Evolutionary conservation across 148 eudicot genomes (phyloP).

Genomic region (Cornus suecica): DNA sequence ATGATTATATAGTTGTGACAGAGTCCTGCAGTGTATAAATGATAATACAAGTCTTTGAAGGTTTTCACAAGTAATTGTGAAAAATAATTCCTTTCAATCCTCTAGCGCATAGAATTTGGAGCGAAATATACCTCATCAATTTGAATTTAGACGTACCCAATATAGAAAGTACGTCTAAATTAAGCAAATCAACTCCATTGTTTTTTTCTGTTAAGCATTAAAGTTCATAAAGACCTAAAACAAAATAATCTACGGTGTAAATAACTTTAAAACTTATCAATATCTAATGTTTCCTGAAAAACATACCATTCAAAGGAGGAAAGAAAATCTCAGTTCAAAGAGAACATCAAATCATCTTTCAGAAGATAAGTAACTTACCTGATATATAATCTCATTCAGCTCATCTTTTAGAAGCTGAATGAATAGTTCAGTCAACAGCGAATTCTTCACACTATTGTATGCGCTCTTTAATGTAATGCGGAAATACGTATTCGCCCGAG

Average conservation of each 20-base stretch:
- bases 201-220: background rate
- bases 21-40: too few relatives aligned
- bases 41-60: too few relatives aligned
- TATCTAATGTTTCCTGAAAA: background rate
- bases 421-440: slow-evolving; percentile 83
- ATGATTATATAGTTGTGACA: too few relatives aligned
- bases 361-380: slow-evolving; percentile 44
- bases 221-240: background rate
- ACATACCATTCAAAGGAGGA: background rate
- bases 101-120: too few relatives aligned
- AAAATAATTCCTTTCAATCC: too few relatives aligned
- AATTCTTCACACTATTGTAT: slow-evolving; percentile 52
- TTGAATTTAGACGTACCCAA: background rate
- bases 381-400: slow-evolving; percentile 87
- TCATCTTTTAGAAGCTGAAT: slow-evolving; percentile 84
- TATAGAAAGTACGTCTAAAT: background rate
- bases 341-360: background rate
- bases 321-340: background rate
- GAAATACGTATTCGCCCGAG: slow-evolving; percentile 96
- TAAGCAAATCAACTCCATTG: background rate
- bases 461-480: slow-evolving; percentile 79
- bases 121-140: background rate
- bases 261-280: slow-evolving; percentile 1
- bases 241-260: background rate
- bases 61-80: too few relatives aligned